Evolutionary conservation across 169 alveolate genomes (phyloP).

Genomic region (Eimeria praecox): DNA sequence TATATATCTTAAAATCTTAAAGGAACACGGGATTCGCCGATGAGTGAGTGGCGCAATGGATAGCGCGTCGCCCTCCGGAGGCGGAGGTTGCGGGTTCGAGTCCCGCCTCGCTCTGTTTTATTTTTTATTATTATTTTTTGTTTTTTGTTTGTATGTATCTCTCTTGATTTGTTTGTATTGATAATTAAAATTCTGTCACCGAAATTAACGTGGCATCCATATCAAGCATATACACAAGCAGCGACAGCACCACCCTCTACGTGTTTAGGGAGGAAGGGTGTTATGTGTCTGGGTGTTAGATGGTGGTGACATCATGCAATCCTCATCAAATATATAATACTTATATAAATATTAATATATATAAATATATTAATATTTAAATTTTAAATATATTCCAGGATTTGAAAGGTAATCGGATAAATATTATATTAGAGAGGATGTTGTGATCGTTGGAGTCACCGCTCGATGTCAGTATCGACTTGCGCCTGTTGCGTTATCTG

Average conservation of each 20-base stretch:
- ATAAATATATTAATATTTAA: background rate
- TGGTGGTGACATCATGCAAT: too few relatives aligned
- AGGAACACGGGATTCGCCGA: background rate
- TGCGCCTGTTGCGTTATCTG: background rate
- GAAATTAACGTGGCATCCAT: background rate
- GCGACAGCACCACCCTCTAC: background rate
- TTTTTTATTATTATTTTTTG: background rate
- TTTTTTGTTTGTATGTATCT: background rate
- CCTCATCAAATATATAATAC: too few relatives aligned
- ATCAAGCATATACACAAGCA: background rate
- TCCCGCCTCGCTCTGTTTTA: slow-evolving; percentile 91
- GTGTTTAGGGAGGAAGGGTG: background rate
- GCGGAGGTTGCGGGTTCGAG: slow-evolving; percentile 98
- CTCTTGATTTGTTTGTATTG: background rate
- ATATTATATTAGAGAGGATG: too few relatives aligned
- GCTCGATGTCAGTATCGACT: slow-evolving; percentile 21
- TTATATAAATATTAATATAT: too few relatives aligned
- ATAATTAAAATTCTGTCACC: background rate
- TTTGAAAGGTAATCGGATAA: too few relatives aligned
- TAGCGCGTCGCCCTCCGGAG: slow-evolving; percentile 98
- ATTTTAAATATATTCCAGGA: background rate
- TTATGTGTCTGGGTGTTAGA: too few relatives aligned
- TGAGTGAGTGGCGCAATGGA: slow-evolving; percentile 96
- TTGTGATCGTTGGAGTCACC: too few relatives aligned
- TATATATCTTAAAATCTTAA: background rate